Percentiles rank a stretch among this genome's conserved stretches.
These are phyloP conservation scores for Verticillium nonalfalfae DNA, from an alignment of 2,329 filamentous ascomycete species.

Conservation along the genomic window DNA sequence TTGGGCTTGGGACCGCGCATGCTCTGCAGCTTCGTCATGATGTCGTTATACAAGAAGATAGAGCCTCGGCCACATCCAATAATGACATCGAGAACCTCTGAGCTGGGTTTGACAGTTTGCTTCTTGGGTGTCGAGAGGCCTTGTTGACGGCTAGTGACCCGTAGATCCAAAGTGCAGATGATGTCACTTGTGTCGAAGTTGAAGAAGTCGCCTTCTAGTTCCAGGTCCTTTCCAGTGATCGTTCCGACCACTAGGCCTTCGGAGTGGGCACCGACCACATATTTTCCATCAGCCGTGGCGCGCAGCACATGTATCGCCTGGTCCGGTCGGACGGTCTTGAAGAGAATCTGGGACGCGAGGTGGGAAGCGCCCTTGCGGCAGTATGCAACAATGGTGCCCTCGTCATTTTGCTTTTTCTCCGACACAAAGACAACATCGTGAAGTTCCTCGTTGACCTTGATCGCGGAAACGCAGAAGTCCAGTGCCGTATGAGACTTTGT, in stretches of 20 bases:
- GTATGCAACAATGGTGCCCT: constrained; percentile 38
- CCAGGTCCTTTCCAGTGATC: constrained; percentile 24
- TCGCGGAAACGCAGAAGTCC: constrained; percentile 35
- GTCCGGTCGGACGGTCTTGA: constrained; percentile 27
- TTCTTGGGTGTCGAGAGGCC: constrained; percentile 12
- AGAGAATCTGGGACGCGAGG: constrained; percentile 24
- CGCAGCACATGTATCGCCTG: constrained; percentile 35
- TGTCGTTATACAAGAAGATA: constrained; percentile 76
- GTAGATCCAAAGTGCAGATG: constrained; percentile 62
- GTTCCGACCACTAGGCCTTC: constrained; percentile 57
- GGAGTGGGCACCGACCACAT: constrained; percentile 36
- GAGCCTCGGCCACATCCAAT: constrained; percentile 71
- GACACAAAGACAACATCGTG: constrained; percentile 34
- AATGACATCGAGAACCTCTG: constrained; percentile 59
- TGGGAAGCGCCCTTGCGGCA: constrained; percentile 22
- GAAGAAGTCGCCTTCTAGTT: constrained; percentile 49
- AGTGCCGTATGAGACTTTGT: constrained; percentile 36
- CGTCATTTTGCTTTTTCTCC: constrained; percentile 5
- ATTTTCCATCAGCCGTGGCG: constrained; percentile 45
- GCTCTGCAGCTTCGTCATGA: constrained; percentile 52
- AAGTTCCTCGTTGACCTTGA: constrained; percentile 23
- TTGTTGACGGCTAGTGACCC: constrained; percentile 27
- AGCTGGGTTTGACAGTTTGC: constrained; percentile 13
- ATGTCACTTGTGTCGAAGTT: constrained; percentile 55
- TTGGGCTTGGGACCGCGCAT: constrained; percentile 28